Conservation (phyloP, 2,329 filamentous ascomycete genomes). For the Cytospora piceicola region DNA sequence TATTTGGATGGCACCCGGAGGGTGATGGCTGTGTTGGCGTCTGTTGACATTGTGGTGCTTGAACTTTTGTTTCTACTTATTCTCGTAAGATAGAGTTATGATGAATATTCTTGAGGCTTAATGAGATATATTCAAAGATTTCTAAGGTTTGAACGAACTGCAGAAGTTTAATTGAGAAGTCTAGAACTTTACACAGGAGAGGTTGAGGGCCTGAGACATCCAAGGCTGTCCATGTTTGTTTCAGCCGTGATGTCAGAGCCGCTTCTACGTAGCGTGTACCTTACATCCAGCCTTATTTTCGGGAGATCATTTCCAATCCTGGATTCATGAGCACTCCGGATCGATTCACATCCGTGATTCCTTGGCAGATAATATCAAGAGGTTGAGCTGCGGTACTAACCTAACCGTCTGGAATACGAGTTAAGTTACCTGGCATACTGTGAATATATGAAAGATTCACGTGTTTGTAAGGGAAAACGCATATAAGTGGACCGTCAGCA, state of each 20-base stretch:
- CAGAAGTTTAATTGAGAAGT: background rate
- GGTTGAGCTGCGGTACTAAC: background rate
- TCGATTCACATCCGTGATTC: background rate
- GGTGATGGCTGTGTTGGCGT: conserved; percentile 35
- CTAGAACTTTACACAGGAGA: background rate
- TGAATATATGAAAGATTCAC: too few relatives aligned
- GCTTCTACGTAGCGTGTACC: background rate
- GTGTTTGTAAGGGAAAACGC: too few relatives aligned
- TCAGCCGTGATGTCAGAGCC: conserved; percentile 19
- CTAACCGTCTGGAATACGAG: background rate
- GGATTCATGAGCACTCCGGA: background rate
- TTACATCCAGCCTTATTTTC: background rate
- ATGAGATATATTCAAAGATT: background rate
- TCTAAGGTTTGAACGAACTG: background rate
- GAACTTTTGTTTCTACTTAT: background rate
- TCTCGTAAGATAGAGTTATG: background rate
- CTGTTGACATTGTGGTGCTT: conserved; percentile 17
- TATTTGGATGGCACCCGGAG: conserved; percentile 57
- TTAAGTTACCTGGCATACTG: background rate
- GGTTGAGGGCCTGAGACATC: background rate
- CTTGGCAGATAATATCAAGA: background rate
- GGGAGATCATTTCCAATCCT: background rate
- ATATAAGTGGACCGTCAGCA: too few relatives aligned
- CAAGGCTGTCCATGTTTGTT: conserved; percentile 6
- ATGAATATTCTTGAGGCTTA: too few relatives aligned